Evolutionary conservation across 768 basidiomycete species (phyloP).

Genomic region (Leccinum barrowsii): DNA sequence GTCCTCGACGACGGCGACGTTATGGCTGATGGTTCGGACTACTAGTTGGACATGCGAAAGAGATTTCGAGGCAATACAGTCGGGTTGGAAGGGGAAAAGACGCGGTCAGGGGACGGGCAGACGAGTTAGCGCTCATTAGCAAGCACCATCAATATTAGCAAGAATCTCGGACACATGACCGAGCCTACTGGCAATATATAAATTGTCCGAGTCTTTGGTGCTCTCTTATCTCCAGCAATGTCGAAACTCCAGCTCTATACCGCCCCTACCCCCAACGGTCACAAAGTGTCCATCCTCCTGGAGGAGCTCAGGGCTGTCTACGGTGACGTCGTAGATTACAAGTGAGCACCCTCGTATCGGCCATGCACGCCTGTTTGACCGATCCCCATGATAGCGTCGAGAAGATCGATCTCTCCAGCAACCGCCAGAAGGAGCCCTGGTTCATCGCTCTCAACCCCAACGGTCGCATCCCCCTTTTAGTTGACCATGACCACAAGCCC

Average conservation of each 20-base stretch:
- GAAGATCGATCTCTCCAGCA: conserved; percentile 55
- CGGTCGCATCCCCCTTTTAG: conserved; percentile 65
- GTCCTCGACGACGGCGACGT: not conserved
- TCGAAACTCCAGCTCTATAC: conserved; percentile 34
- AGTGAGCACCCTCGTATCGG: conserved; percentile 31
- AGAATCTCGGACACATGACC: conserved; percentile 14
- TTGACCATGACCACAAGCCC: conserved; percentile 50
- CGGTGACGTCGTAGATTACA: conserved; percentile 44
- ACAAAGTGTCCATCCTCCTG: conserved; percentile 47
- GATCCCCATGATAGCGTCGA: conserved; percentile 36
- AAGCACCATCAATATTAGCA: conserved; percentile 16
- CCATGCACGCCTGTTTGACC: not conserved
- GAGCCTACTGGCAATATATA: conserved; percentile 12
- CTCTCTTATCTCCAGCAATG: conserved; percentile 11
- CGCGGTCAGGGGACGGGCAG: not conserved
- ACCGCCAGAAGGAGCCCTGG: conserved; percentile 80
- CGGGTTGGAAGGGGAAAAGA: conserved; percentile 39
- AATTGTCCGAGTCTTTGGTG: not conserved
- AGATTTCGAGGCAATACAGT: conserved; percentile 73
- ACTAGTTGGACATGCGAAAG: conserved; percentile 80
- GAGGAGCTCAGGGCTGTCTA: conserved; percentile 63
- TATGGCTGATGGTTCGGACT: not conserved
- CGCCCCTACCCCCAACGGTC: conserved; percentile 57
- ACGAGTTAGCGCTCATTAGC: not conserved
- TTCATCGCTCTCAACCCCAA: conserved; percentile 75